Percentiles rank a stretch among this genome's conserved stretches.
Evolutionary conservation across 2,329 filamentous ascomycete species (phyloP).

Genomic region (Parascedosporium putredinis): DNA sequence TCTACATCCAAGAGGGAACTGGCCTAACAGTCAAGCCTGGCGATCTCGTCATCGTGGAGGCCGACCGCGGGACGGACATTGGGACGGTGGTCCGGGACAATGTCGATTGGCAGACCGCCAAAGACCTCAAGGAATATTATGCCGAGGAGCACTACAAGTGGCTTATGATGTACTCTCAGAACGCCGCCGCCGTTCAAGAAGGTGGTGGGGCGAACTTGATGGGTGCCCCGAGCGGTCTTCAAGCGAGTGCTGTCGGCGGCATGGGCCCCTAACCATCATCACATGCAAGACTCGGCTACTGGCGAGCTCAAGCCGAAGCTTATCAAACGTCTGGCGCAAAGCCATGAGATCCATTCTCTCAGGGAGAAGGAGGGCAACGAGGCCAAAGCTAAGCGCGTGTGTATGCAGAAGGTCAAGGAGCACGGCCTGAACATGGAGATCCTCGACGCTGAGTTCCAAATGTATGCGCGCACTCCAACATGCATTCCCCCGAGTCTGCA

Average conservation of each 20-base stretch:
- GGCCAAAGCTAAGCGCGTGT: conserved; percentile 92
- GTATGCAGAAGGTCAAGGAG: conserved; percentile 92
- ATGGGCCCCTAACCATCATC: conserved; percentile 69
- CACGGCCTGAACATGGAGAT: conserved; percentile 97
- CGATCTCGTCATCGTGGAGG: conserved; percentile 94
- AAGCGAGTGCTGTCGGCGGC: conserved; percentile 62
- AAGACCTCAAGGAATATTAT: conserved; percentile 81
- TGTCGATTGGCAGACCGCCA: conserved; percentile 77
- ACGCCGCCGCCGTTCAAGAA: conserved; percentile 52
- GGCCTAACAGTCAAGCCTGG: conserved; percentile 83
- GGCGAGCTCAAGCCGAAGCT: conserved; percentile 87
- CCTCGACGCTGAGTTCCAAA: conserved; percentile 94
- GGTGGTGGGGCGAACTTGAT: conserved; percentile 51
- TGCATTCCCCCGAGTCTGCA: conserved; percentile 9
- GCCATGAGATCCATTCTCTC: conserved; percentile 78
- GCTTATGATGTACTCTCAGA: conserved; percentile 97
- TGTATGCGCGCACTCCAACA: conserved; percentile 50
- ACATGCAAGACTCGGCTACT: conserved; percentile 58
- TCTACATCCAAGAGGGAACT: conserved; percentile 93
- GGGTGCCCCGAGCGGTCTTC: conserved; percentile 51
- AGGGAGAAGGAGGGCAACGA: conserved; percentile 96
- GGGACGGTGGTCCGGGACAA: conserved; percentile 86
- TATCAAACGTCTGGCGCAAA: conserved; percentile 88
- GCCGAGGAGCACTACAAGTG: conserved; percentile 95
- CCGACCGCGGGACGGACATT: conserved; percentile 89